These are phyloP conservation scores for Russula vinacea DNA, from an alignment of 768 basidiomycete genomes.

Conservation along the genomic window DNA sequence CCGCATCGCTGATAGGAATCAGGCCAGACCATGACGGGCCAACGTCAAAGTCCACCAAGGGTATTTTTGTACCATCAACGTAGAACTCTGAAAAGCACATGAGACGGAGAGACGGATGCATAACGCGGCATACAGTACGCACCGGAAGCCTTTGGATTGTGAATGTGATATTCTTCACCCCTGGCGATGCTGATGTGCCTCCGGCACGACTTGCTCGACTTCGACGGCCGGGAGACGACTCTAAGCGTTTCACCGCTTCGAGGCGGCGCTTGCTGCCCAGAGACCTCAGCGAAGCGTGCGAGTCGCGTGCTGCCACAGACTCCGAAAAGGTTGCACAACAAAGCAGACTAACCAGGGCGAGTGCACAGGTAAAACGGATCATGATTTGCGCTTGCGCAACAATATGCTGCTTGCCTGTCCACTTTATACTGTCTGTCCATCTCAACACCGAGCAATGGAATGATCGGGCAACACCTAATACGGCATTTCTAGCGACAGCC, in stretches of 20 bases:
- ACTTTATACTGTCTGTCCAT: slow-evolving; percentile 4
- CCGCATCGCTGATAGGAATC: slow-evolving; percentile 58
- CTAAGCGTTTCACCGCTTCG: slow-evolving; percentile 15
- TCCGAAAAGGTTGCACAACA: not conserved
- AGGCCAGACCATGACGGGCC: slow-evolving; percentile 76
- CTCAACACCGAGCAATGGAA: too few relatives aligned
- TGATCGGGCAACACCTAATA: not conserved
- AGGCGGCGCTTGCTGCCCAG: slow-evolving; percentile 13
- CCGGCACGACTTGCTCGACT: not conserved
- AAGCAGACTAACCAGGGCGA: slow-evolving; percentile 7
- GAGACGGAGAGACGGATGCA: not conserved
- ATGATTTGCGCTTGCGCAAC: not conserved
- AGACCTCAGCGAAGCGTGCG: not conserved
- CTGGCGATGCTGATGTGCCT: slow-evolving; percentile 9
- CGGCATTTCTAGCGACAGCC: too few relatives aligned
- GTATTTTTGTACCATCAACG: slow-evolving; percentile 63
- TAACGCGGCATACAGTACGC: too few relatives aligned
- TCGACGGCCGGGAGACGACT: slow-evolving; percentile 10
- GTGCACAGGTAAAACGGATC: not conserved
- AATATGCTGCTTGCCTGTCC: not conserved
- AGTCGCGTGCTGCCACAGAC: slow-evolving; percentile 8
- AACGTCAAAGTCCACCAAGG: slow-evolving; percentile 67
- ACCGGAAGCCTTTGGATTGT: slow-evolving; percentile 64
- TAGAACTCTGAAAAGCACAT: slow-evolving; percentile 51
- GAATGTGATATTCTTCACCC: slow-evolving; percentile 67